A percentile compares a stretch with the other conserved stretches of the same genome.
These are phyloP conservation scores for Potentilla sterilis DNA, from an alignment of 306 rosid genomes.

Conservation along the genomic window DNA sequence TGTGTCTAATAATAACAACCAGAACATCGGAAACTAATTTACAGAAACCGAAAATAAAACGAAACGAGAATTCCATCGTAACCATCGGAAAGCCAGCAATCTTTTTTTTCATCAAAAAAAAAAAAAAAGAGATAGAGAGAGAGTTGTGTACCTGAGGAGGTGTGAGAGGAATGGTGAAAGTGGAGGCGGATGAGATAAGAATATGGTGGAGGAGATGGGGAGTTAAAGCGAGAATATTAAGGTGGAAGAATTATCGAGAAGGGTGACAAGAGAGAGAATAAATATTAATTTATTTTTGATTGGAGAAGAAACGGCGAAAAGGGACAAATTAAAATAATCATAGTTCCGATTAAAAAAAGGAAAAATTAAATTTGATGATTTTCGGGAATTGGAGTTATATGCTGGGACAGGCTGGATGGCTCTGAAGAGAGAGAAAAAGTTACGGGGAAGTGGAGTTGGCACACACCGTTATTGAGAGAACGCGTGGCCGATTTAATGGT, in stretches of 20 bases:
- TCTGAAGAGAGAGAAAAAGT: background rate
- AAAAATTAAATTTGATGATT: background rate
- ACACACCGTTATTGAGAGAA: background rate
- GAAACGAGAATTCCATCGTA: background rate
- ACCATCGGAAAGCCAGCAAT: background rate
- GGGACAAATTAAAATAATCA: conserved; percentile 39
- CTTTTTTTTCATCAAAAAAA: background rate
- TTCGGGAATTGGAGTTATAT: conserved; percentile 11
- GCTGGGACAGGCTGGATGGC: conserved; percentile 27
- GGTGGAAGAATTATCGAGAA: conserved; percentile 26
- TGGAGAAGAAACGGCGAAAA: conserved; percentile 52
- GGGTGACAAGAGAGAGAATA: conserved; percentile 12
- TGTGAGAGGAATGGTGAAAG: background rate
- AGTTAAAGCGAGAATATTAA: conserved; percentile 43
- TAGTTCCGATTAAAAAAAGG: background rate
- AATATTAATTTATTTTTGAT: conserved; percentile 13
- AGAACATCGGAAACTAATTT: background rate
- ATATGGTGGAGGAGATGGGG: background rate
- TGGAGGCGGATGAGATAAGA: conserved; percentile 4
- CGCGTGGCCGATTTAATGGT: background rate
- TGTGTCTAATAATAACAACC: background rate
- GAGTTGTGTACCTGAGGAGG: conserved; percentile 28
- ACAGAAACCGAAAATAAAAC: no score
- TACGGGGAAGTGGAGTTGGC: background rate
- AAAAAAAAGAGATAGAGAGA: background rate